Conservation (phyloP, 768 basidiomycete genomes). For the Auricularia auricula-judae region DNA sequence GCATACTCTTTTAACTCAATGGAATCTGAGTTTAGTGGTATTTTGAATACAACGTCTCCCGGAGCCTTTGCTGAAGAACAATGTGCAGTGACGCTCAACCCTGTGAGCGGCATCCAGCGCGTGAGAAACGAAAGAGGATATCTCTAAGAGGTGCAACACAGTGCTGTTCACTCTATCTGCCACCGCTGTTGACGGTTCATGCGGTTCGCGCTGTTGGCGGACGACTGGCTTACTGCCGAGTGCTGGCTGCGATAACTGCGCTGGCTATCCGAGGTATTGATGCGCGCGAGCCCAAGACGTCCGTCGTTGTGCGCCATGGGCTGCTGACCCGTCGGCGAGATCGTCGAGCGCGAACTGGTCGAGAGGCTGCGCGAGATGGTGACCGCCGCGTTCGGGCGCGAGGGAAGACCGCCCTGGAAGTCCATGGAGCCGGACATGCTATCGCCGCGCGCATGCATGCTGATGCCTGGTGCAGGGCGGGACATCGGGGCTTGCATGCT, state of each 20-base stretch:
- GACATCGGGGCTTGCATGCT: background rate
- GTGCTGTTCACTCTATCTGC: conserved; percentile 40
- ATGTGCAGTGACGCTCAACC: background rate
- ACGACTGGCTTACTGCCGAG: conserved; percentile 8
- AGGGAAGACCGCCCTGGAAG: background rate
- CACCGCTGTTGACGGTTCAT: conserved; percentile 30
- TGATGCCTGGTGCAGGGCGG: background rate
- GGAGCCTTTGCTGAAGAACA: background rate
- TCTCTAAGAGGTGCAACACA: background rate
- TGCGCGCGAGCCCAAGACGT: conserved; percentile 21
- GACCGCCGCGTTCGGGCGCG: background rate
- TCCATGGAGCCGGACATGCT: background rate
- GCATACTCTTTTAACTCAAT: background rate
- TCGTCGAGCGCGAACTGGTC: background rate
- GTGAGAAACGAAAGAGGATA: background rate
- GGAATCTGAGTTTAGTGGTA: background rate
- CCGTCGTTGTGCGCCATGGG: background rate
- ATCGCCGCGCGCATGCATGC: background rate
- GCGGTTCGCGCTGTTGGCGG: conserved; percentile 19
- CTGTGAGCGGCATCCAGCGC: background rate
- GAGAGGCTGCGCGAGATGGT: conserved; percentile 1
- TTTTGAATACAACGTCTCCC: background rate
- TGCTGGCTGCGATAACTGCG: conserved; percentile 26
- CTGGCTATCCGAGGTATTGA: conserved; percentile 29
- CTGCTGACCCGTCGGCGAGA: background rate